These are phyloP conservation scores for Vigna radiata DNA, from an alignment of 306 rosid genomes.

Conservation along the genomic window DNA sequence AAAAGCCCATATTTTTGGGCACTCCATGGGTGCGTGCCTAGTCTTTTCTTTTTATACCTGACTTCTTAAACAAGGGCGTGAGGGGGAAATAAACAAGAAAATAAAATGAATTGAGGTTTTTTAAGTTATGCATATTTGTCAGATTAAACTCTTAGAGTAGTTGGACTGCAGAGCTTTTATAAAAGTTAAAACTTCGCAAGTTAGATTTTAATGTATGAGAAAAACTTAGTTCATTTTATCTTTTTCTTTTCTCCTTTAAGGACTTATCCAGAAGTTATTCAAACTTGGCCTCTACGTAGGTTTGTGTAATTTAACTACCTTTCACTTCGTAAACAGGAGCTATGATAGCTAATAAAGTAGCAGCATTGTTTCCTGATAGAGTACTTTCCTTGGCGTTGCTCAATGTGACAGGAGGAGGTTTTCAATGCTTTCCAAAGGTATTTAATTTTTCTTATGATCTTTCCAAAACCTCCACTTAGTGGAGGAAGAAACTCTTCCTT, in stretches of 20 bases:
- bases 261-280: neutral
- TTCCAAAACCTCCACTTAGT: slow-evolving; percentile 4
- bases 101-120: neutral
- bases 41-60: neutral
- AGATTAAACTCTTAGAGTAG: neutral
- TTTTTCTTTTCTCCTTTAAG: neutral
- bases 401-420: slow-evolving; percentile 92
- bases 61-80: neutral
- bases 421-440: slow-evolving; percentile 93
- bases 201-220: neutral
- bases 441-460: slow-evolving; percentile 40
- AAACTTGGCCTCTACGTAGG: neutral
- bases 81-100: neutral
- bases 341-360: slow-evolving; percentile 90
- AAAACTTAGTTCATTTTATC: neutral
- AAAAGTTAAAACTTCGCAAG: neutral
- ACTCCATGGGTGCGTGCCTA: slow-evolving; percentile 86
- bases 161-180: neutral
- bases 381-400: slow-evolving; percentile 87
- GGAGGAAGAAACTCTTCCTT: neutral
- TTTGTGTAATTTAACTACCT: neutral
- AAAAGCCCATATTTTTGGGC: slow-evolving; percentile 92
- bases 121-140: neutral
- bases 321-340: slow-evolving; percentile 64
- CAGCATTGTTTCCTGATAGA: slow-evolving; percentile 87